Percentiles rank a stretch among this genome's conserved stretches.
Conservation (phyloP, 805 yeast species). For the Suhomyces xylopsoci region DNA sequence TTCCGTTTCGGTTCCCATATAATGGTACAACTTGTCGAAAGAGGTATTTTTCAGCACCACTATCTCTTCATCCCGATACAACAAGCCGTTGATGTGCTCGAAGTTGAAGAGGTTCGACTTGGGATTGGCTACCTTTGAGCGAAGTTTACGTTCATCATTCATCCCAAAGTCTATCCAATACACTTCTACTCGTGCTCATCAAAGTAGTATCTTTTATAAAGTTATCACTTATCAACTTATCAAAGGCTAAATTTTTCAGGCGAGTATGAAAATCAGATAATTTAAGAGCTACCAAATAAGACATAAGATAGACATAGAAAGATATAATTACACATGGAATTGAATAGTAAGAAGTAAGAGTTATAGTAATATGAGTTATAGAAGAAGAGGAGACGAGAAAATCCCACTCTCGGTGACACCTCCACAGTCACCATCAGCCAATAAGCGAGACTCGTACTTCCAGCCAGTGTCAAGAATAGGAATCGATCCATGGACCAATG, state of each 20-base stretch:
- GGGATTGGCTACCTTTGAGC: conserved; percentile 24
- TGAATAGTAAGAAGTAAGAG: too few species aligned
- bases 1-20: conserved; percentile 10
- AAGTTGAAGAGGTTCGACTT: conserved; percentile 30
- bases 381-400: conserved; percentile 16
- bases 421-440: neutral
- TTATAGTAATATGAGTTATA: conserved; percentile 18
- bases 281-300: too few species aligned
- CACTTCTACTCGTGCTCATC: too few species aligned
- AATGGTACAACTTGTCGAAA: conserved; percentile 10
- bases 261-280: too few species aligned
- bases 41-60: conserved; percentile 6
- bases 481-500: neutral
- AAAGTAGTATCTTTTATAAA: too few species aligned
- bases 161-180: neutral
- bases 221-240: neutral
- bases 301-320: too few species aligned
- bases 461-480: neutral
- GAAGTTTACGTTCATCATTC: conserved; percentile 18
- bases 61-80: conserved; percentile 22
- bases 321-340: too few species aligned
- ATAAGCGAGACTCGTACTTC: neutral
- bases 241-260: conserved; percentile 2
- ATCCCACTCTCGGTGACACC: neutral
- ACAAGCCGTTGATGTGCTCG: conserved; percentile 27